phyloP scores from a whole-genome alignment of 805 yeast species.

The Cyberlindnera mississippiensis region DNA sequence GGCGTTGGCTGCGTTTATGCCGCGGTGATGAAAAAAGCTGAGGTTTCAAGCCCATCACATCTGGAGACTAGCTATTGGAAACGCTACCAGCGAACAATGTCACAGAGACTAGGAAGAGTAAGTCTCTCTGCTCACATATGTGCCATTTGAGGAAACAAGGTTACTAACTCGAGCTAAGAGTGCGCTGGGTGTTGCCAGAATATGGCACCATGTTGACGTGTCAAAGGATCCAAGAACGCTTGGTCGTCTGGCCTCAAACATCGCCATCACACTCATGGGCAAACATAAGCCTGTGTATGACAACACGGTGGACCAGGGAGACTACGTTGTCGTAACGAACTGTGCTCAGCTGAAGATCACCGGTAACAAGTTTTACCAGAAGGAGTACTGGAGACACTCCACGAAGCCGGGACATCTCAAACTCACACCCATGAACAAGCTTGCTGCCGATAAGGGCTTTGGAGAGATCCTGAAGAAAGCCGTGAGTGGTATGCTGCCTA shows the following conservation, averaged over 20 bases:
- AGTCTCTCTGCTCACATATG: not conserved
- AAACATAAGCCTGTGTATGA: slow-evolving; percentile 92
- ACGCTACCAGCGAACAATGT: slow-evolving; percentile 20
- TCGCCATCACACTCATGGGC: slow-evolving; percentile 89
- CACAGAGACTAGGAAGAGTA: slow-evolving; percentile 29
- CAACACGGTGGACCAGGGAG: slow-evolving; percentile 82
- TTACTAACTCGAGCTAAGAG: slow-evolving; percentile 29
- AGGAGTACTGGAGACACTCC: slow-evolving; percentile 85
- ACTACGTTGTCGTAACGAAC: slow-evolving; percentile 94
- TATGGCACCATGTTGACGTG: slow-evolving; percentile 95
- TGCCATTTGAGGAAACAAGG: not conserved
- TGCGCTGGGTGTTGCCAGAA: slow-evolving; percentile 72
- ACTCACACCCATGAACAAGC: slow-evolving; percentile 73
- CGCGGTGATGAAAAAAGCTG: not conserved
- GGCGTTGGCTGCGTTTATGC: not conserved
- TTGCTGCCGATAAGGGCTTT: slow-evolving; percentile 76
- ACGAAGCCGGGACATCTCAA: slow-evolving; percentile 87
- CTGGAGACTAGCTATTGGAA: too few species aligned
- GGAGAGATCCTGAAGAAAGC: slow-evolving; percentile 85
- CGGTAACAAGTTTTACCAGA: slow-evolving; percentile 78
- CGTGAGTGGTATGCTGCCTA: slow-evolving; percentile 95
- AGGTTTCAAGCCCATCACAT: too few species aligned
- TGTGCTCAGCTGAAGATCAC: slow-evolving; percentile 78
- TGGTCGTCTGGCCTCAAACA: slow-evolving; percentile 88
- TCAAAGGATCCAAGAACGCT: slow-evolving; percentile 79